phyloP scores from a whole-genome alignment of 2,329 filamentous ascomycete species.

The Verticillium dahliae region DNA sequence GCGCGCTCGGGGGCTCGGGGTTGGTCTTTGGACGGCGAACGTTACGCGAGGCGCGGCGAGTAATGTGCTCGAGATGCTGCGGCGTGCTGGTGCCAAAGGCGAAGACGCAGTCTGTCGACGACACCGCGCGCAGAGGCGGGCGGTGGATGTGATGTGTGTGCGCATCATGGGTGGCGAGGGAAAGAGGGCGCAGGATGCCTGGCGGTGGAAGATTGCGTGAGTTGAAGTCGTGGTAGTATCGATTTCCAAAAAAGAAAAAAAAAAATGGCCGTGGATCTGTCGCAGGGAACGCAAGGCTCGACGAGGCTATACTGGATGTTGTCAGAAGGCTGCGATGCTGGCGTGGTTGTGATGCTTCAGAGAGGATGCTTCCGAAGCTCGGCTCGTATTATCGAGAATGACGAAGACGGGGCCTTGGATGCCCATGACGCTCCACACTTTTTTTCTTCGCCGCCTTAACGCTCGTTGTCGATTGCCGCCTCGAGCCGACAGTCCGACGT shows the following conservation, averaged over 20 bases:
- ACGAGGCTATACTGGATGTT: neutral
- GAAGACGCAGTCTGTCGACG: slow-evolving; percentile 19
- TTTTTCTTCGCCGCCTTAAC: neutral
- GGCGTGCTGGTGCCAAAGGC: slow-evolving; percentile 9
- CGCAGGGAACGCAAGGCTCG: neutral
- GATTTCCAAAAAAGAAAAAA: no score
- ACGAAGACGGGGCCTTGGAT: neutral
- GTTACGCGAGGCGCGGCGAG: neutral
- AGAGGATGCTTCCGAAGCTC: neutral
- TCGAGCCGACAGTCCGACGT: neutral
- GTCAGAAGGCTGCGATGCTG: neutral
- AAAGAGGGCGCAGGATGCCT: neutral
- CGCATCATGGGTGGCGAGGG: slow-evolving; percentile 15
- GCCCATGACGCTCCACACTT: slow-evolving; percentile 1
- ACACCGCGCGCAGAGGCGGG: slow-evolving; percentile 26
- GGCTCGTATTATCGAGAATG: slow-evolving; percentile 1
- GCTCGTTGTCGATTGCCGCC: neutral
- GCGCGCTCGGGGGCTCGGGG: slow-evolving; percentile 1
- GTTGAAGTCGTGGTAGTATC: neutral
- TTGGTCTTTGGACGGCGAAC: neutral
- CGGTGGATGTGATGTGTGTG: slow-evolving; percentile 14
- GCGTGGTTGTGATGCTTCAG: neutral
- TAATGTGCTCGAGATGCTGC: neutral
- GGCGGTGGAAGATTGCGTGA: no score
- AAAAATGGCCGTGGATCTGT: neutral